Conservation (phyloP, 2,329 filamentous ascomycete species). For the Mycosphaerella sp. region DNA sequence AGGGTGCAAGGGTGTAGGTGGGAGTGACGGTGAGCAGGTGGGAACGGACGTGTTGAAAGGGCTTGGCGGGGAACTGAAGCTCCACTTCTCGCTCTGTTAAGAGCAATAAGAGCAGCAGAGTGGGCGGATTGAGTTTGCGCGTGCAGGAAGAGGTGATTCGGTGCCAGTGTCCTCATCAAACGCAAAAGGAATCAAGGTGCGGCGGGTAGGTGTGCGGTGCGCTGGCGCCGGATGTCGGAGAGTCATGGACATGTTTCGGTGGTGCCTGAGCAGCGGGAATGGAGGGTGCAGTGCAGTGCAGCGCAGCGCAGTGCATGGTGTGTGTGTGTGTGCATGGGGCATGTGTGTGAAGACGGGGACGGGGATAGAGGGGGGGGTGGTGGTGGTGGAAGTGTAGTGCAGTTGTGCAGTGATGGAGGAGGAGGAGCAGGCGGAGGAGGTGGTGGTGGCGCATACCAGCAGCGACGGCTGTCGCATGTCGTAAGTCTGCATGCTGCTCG, state of each 20-base stretch:
- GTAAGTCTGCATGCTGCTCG: conserved; percentile 15
- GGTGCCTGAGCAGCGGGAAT: not conserved
- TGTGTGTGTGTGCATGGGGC: not conserved
- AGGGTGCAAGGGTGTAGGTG: conserved; percentile 12
- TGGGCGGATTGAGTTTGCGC: conserved; percentile 17
- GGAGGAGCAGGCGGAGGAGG: not conserved
- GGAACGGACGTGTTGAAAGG: conserved; percentile 7
- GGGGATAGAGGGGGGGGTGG: not conserved
- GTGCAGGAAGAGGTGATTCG: conserved; percentile 18
- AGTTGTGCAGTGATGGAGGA: not conserved
- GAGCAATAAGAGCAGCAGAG: conserved; percentile 7
- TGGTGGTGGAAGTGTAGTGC: not conserved
- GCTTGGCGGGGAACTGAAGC: conserved; percentile 10
- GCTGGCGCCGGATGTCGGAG: conserved; percentile 10
- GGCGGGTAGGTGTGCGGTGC: conserved; percentile 5
- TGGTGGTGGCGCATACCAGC: conserved; percentile 8
- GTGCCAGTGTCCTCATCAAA: conserved; percentile 17
- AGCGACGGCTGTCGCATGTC: conserved; percentile 14
- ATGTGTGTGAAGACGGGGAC: too few relatives aligned
- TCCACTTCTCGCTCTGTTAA: not conserved
- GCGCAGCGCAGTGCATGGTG: not conserved
- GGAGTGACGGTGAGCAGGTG: conserved; percentile 5
- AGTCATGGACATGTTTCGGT: conserved; percentile 5
- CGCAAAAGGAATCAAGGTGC: conserved; percentile 13
- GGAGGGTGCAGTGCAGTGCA: not conserved